Conservation (phyloP, 2,329 filamentous ascomycete genomes). For the Thielaviopsis euricoi region DNA sequence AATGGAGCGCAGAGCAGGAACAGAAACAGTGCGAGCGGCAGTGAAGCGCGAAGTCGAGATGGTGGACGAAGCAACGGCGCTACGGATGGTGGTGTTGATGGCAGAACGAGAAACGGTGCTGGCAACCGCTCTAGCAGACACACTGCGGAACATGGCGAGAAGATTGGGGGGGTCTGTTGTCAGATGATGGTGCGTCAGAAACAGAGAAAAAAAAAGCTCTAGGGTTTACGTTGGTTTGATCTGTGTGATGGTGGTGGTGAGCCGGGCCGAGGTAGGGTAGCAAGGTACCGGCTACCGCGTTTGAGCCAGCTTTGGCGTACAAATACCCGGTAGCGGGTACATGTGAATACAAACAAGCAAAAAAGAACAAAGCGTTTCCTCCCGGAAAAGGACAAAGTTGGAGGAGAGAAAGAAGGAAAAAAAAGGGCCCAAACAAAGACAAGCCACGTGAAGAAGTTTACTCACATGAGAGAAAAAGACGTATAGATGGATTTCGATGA, state of each 20-base stretch:
- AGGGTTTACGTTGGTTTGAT: background rate
- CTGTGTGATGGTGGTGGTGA: background rate
- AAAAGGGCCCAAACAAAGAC: too few species aligned
- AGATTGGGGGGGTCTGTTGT: slow-evolving; percentile 5
- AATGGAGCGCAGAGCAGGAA: slow-evolving; percentile 15
- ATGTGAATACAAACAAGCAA: background rate
- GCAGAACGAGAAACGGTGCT: slow-evolving; percentile 3
- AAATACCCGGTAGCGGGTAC: background rate
- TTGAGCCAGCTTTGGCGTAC: background rate
- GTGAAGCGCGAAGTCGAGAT: background rate
- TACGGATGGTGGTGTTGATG: background rate
- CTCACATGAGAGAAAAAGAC: background rate
- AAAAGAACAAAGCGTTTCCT: too few species aligned
- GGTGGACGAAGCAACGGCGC: background rate
- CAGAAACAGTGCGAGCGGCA: background rate
- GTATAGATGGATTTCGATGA: background rate
- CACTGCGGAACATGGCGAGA: slow-evolving; percentile 11
- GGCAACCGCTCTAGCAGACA: slow-evolving; percentile 8
- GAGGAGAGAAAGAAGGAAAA: background rate
- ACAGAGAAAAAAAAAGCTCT: background rate
- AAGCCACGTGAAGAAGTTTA: background rate
- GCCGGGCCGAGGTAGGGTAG: background rate
- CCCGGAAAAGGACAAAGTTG: background rate
- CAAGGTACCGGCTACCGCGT: background rate
- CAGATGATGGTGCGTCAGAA: slow-evolving; percentile 6